Percentiles rank a stretch among this genome's conserved stretches.
Evolutionary conservation across 805 yeast genomes (phyloP).

Genomic region (Ogataea angusta): DNA sequence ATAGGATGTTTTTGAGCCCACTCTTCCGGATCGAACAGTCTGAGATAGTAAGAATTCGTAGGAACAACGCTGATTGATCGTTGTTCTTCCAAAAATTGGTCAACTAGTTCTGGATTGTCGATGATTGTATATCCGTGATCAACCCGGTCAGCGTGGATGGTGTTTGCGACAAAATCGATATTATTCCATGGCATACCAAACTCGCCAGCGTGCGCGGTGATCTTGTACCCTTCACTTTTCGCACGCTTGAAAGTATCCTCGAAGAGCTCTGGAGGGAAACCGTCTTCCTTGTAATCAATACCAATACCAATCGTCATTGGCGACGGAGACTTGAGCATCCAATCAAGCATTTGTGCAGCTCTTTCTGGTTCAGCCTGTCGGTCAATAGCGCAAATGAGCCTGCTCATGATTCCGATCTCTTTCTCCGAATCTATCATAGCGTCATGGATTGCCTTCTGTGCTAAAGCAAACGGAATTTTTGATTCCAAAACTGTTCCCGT

Average conservation of each 20-base stretch:
- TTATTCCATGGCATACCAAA: slow-evolving; percentile 30
- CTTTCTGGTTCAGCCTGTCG: slow-evolving; percentile 26
- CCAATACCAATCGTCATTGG: slow-evolving; percentile 30
- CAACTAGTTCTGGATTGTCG: slow-evolving; percentile 24
- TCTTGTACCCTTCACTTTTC: slow-evolving; percentile 22
- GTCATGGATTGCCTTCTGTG: slow-evolving; percentile 26
- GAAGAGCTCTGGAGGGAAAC: slow-evolving; percentile 30
- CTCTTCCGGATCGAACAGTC: slow-evolving; percentile 26
- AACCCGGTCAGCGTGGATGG: slow-evolving; percentile 26
- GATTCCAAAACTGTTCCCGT: slow-evolving; percentile 31
- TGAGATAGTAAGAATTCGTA: slow-evolving; percentile 31
- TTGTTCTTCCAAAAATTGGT: slow-evolving; percentile 22
- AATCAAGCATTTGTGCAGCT: slow-evolving; percentile 29
- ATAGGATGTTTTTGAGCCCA: slow-evolving; percentile 34
- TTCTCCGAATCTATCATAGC: slow-evolving; percentile 26
- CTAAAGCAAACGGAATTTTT: slow-evolving; percentile 25
- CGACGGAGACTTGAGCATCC: slow-evolving; percentile 27
- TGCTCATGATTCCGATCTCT: slow-evolving; percentile 21
- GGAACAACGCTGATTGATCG: slow-evolving; percentile 31
- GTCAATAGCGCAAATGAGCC: slow-evolving; percentile 31
- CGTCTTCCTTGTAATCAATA: slow-evolving; percentile 32
- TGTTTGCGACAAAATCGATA: slow-evolving; percentile 27
- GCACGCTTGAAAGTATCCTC: slow-evolving; percentile 27
- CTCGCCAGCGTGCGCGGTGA: slow-evolving; percentile 34
- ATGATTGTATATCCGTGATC: slow-evolving; percentile 33